Percentiles rank a stretch among this genome's conserved stretches.
These are phyloP conservation scores for Saraca asoca DNA, from an alignment of 331 rosid species.

Conservation along the genomic window DNA sequence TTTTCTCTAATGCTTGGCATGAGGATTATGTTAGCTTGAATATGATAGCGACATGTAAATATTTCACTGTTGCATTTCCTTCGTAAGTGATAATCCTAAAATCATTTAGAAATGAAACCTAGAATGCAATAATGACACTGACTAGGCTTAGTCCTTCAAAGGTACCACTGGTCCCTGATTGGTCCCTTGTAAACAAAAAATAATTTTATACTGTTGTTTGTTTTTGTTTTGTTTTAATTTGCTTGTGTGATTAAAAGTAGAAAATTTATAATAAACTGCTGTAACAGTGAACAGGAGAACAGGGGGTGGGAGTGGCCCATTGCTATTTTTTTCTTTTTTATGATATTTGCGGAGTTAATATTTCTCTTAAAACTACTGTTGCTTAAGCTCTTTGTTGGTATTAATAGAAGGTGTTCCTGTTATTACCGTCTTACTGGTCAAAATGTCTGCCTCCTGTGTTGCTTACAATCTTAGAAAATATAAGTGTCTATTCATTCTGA, in stretches of 20 bases:
- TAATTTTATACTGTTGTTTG: too few relatives aligned
- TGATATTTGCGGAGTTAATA: background rate
- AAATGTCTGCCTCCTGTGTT: conserved; percentile 1
- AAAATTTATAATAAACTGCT: too few relatives aligned
- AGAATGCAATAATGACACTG: background rate
- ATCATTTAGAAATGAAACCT: conserved; percentile 13
- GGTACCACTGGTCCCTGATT: too few relatives aligned
- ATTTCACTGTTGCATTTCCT: conserved; percentile 22
- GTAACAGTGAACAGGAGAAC: background rate
- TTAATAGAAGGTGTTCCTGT: conserved; percentile 3
- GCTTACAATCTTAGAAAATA: conserved; percentile 12
- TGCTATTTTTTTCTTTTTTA: background rate
- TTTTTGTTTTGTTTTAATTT: too few relatives aligned
- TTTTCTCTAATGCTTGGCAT: background rate
- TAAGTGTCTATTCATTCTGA: conserved; percentile 10
- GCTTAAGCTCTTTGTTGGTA: conserved; percentile 12
- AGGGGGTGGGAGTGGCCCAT: background rate
- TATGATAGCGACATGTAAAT: background rate
- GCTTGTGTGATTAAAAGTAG: too few relatives aligned
- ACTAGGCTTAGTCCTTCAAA: too few relatives aligned
- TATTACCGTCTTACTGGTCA: conserved; percentile 1
- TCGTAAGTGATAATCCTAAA: conserved; percentile 5
- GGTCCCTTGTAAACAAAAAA: too few relatives aligned
- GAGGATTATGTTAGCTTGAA: conserved; percentile 8
- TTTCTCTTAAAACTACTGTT: background rate